Base-by-base conservation (phyloP, 768 basidiomycete species). In the Naganishia vaughanmartiniae region DNA sequence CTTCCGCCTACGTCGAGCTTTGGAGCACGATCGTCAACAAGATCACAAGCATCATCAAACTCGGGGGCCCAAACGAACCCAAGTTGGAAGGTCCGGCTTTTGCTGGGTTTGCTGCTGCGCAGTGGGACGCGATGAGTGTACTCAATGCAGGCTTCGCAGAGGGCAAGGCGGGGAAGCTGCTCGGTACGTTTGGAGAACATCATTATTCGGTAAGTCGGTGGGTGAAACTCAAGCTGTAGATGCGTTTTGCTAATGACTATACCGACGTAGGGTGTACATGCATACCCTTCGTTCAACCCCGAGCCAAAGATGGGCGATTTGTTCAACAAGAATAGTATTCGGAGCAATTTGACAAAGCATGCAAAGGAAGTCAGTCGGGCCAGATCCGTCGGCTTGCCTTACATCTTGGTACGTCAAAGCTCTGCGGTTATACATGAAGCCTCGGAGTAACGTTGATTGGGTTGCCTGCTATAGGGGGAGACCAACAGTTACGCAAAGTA, bases 321-420 rank as follows among this genome's bases (percentile, higher is more conserved):
- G 36, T 67, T 74, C 71, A 55, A 72, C 54, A 74, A 74, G 65
- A 54, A n/a, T 5, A 63, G 57, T 54, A 55, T 74, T 33, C 30
- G 73, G 10, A 30, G 45, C 28, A 66, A 66, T 48, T 4, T 66
- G 48, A 66, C 65, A 15, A 51, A 12, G 48, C 48, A 51, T 14
- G 48, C 48, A 10, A 34, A 45, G 60, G 60, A 65, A 33, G 60
- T 65, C 34, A 65, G 31, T 45, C 31, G 60, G 14, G 60, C 60
- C 10, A 65, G 60, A 36, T 36, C 60, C 36, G 60, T 65, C 60
- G 60, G 60, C 11, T 65, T 65, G 60, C 60, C 60, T 34, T 65
- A 65, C 26, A 65, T 65, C 26, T 36, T 65, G 33, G 60, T 65
- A 51, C 48, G 48, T 46, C 24, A 51, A 14, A 26, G 6, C 34